phyloP scores from a whole-genome alignment of 2,329 filamentous ascomycete species.

The Triangularia verruculosa region DNA sequence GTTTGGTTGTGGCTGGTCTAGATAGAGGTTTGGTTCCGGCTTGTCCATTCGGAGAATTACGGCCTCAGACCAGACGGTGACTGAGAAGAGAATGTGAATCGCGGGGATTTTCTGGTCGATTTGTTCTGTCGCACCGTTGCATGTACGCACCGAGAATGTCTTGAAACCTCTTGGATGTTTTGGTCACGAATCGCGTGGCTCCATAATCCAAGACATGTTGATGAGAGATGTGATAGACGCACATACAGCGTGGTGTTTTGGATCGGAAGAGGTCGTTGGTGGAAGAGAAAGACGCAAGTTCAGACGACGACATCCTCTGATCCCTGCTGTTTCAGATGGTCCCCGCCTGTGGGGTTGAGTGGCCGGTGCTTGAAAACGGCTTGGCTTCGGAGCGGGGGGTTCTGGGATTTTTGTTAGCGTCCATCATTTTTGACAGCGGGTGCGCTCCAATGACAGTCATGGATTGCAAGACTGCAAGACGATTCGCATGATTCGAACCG shows the following conservation, averaged over 20 bases:
- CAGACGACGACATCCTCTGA: not conserved
- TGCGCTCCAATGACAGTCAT: not conserved
- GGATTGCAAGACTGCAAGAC: not conserved
- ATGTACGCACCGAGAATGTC: not conserved
- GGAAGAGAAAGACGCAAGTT: not conserved
- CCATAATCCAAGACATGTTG: not conserved
- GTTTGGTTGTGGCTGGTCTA: not conserved
- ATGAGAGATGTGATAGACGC: not conserved
- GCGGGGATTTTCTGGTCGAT: not conserved
- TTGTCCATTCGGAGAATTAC: constrained; percentile 8
- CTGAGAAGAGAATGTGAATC: not conserved
- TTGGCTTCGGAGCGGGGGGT: not conserved
- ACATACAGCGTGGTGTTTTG: not conserved
- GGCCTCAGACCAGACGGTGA: no score
- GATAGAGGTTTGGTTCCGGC: constrained; percentile 1
- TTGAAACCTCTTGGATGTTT: not conserved
- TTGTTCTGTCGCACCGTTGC: not conserved
- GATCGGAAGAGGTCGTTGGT: not conserved
- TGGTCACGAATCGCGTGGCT: not conserved
- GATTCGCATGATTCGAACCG: not conserved
- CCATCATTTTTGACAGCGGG: not conserved
- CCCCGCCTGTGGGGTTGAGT: not conserved
- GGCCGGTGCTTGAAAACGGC: not conserved
- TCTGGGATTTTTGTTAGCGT: not conserved
- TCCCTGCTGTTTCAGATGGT: not conserved